A percentile compares a stretch with the other conserved stretches of the same genome.
Conservation (phyloP, 1,284 basidiomycete species). For the Sphaerobolus stellatus region DNA sequence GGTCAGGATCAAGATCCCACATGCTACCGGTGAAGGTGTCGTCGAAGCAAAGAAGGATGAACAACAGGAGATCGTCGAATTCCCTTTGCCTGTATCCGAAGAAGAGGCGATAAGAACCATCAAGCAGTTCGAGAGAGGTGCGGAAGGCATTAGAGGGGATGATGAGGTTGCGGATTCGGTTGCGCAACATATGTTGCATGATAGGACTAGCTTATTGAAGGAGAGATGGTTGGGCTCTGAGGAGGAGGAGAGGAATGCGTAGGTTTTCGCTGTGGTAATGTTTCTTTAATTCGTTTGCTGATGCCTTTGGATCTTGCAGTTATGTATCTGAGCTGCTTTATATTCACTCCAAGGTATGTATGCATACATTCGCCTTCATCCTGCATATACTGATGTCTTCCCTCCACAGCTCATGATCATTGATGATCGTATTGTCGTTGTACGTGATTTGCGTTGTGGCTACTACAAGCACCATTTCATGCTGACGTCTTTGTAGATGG, state of each 20-base stretch:
- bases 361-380: not conserved
- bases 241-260: slow-evolving; percentile 80
- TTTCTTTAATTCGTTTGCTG: not conserved
- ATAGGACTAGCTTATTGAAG: slow-evolving; percentile 56
- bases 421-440: slow-evolving; percentile 85
- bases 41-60: slow-evolving; percentile 45
- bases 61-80: slow-evolving; percentile 55
- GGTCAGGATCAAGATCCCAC: slow-evolving; percentile 52
- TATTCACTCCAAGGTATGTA: slow-evolving; percentile 66
- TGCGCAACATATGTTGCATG: slow-evolving; percentile 72
- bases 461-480: not conserved
- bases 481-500: slow-evolving; percentile 52
- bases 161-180: slow-evolving; percentile 71
- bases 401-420: slow-evolving; percentile 74
- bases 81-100: slow-evolving; percentile 62
- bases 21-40: slow-evolving; percentile 43
- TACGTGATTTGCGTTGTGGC: slow-evolving; percentile 36
- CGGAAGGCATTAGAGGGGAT: slow-evolving; percentile 52
- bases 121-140: slow-evolving; percentile 63
- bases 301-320: slow-evolving; percentile 34
- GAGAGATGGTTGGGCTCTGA: slow-evolving; percentile 83
- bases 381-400: slow-evolving; percentile 16
- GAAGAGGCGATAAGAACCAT: slow-evolving; percentile 68
- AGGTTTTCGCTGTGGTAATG: slow-evolving; percentile 30
- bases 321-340: slow-evolving; percentile 82